Evolutionary conservation across 139 green algal genomes (phyloP), one percentile per base, ranked within the genome.

Genomic region (Chlamydomonas sp.): DNA sequence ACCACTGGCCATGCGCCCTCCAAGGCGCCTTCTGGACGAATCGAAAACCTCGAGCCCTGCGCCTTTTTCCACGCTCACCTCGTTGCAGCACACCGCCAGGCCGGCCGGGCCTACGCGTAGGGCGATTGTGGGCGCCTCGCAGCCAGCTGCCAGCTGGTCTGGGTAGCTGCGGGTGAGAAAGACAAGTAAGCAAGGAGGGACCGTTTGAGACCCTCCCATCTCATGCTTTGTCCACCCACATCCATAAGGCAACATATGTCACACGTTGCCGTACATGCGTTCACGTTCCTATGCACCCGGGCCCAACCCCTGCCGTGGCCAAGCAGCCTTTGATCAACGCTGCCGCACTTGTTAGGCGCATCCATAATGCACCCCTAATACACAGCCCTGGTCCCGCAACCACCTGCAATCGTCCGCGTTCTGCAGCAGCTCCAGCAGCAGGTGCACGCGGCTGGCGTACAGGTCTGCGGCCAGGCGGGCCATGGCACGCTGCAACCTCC

Each of bases 401-500:
- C 57, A 60, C 63, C 63, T 79, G 88, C 88, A 91, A 79, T 92
- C 89, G 75, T 92, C 89, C 12, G 79, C 79, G 68, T 92, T 92
- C 89, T 92, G 89, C 84, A 89, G 20, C 71, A 91, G 88, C 83
- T 91, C 88, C 83, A 89, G 78, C 63, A 89, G 83, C 71, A 91
- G 68, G 77, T 91, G 88, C 69, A 78, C 66, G 15, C 66, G 76
- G 49, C 66, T 71, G 63, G 49, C 69, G 80, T 90, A 90, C 80
- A 90, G 73, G 59, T 90, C 87, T 2, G 80, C 73, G 3, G 87
- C 73, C 87, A 90, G 87, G 12, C 87, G 80, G 12, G 66, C 14
- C 66, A 90, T 57, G 8, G 87, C 64, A 14, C 87, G 80, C 64
- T 78, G 73, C 66, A 90, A 63, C 60, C 87, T 73, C 14, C 57